Evolutionary conservation across 2,329 filamentous ascomycete genomes (phyloP).

Genomic region (Trichophyton mentagrophytes): DNA sequence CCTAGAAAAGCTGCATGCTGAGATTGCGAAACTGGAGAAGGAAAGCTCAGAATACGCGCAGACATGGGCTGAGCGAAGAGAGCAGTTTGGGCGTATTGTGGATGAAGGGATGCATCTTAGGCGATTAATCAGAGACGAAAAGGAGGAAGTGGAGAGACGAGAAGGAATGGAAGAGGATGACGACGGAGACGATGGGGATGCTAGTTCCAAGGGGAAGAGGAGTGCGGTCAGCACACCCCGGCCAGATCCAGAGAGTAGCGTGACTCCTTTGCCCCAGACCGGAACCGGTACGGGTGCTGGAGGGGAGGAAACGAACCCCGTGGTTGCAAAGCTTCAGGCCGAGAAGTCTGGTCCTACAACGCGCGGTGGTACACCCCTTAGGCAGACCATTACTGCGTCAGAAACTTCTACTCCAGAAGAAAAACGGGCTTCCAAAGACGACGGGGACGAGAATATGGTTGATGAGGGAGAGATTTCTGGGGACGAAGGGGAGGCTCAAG

Average conservation of each 20-base stretch:
- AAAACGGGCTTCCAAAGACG: slow-evolving; percentile 30
- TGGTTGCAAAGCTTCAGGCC: slow-evolving; percentile 16
- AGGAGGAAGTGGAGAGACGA: slow-evolving; percentile 79
- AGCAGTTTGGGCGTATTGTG: slow-evolving; percentile 79
- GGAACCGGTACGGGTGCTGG: slow-evolving; percentile 11
- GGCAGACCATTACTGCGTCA: slow-evolving; percentile 20
- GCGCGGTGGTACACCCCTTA: slow-evolving; percentile 27
- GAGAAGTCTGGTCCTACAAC: slow-evolving; percentile 22
- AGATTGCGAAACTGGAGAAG: slow-evolving; percentile 74
- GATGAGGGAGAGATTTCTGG: slow-evolving; percentile 36
- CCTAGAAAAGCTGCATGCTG: slow-evolving; percentile 69
- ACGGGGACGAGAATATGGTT: slow-evolving; percentile 49
- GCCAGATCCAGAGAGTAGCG: slow-evolving; percentile 33
- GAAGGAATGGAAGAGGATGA: slow-evolving; percentile 62
- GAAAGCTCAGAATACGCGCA: slow-evolving; percentile 70
- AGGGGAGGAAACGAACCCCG: slow-evolving; percentile 4
- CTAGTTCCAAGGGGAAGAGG: slow-evolving; percentile 35
- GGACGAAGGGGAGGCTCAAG: slow-evolving; percentile 22
- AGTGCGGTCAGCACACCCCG: slow-evolving; percentile 39
- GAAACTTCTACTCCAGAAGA: slow-evolving; percentile 15
- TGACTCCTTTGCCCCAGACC: slow-evolving; percentile 24
- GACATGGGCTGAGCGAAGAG: slow-evolving; percentile 72
- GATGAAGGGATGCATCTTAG: slow-evolving; percentile 81
- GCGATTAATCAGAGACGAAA: slow-evolving; percentile 80
- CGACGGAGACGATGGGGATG: slow-evolving; percentile 44